phyloP scores from a whole-genome alignment of 768 basidiomycete genomes.

The Mycena maculata region DNA sequence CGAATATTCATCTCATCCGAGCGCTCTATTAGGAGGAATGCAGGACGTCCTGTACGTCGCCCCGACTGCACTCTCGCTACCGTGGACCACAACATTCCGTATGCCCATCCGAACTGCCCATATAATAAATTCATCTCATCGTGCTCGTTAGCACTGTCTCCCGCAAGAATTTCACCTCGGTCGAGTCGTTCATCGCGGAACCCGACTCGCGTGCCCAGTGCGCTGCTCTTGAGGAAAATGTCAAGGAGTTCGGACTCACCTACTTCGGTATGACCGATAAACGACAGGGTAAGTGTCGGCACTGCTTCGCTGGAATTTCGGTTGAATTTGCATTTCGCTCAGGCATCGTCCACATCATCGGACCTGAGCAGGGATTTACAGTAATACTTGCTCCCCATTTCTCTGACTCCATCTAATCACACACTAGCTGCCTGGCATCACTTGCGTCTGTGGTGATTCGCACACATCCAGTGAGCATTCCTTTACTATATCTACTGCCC shows the following conservation, averaged over 20 bases:
- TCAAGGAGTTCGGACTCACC: slow-evolving; percentile 90
- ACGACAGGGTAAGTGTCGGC: slow-evolving; percentile 73
- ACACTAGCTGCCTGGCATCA: slow-evolving; percentile 75
- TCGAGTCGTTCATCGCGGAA: slow-evolving; percentile 81
- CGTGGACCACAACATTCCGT: slow-evolving; percentile 91
- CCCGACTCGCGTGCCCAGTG: slow-evolving; percentile 90
- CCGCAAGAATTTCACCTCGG: slow-evolving; percentile 78
- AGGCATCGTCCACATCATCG: slow-evolving; percentile 92
- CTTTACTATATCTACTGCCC: background rate
- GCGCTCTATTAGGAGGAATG: slow-evolving; percentile 77
- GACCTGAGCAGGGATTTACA: slow-evolving; percentile 94
- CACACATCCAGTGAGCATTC: slow-evolving; percentile 84
- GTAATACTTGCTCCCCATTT: slow-evolving; percentile 47
- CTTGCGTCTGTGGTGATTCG: slow-evolving; percentile 92
- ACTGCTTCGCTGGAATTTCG: background rate
- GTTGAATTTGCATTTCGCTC: slow-evolving; percentile 13
- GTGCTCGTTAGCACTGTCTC: slow-evolving; percentile 67
- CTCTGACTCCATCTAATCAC: slow-evolving; percentile 13
- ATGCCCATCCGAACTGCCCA: slow-evolving; percentile 44
- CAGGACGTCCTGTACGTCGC: slow-evolving; percentile 80
- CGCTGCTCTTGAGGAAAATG: slow-evolving; percentile 86
- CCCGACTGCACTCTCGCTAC: slow-evolving; percentile 92
- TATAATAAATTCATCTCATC: slow-evolving; percentile 16
- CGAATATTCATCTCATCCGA: no score
- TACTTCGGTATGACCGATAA: slow-evolving; percentile 93